Percentiles rank a stretch among this genome's conserved stretches.
phyloP scores from a whole-genome alignment of 495 filamentous ascomycete genomes.

The Podospora pseudoanserina region DNA sequence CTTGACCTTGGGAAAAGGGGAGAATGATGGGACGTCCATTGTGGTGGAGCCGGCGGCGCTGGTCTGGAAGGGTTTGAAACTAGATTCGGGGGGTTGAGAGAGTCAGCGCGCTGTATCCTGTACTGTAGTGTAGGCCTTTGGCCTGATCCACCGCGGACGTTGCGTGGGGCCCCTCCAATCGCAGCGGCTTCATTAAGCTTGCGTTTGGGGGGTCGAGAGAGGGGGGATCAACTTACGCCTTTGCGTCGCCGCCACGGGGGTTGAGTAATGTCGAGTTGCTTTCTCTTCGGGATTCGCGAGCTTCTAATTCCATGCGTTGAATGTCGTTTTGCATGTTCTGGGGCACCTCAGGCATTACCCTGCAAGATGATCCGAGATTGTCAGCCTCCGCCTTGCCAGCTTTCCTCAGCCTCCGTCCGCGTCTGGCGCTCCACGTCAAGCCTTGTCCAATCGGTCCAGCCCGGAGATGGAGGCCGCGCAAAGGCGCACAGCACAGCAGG shows the following conservation, averaged over 20 bases:
- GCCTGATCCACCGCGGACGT: slow-evolving; percentile 17
- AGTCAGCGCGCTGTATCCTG: slow-evolving; percentile 4
- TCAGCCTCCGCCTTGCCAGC: slow-evolving; percentile 18
- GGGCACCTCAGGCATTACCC: slow-evolving; percentile 59
- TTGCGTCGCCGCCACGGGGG: slow-evolving; percentile 17
- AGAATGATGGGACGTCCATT: slow-evolving; percentile 72
- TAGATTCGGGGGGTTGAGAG: slow-evolving; percentile 25
- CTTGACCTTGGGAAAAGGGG: slow-evolving; percentile 82
- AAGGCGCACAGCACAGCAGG: background rate
- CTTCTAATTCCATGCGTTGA: slow-evolving; percentile 81
- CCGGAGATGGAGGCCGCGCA: slow-evolving; percentile 5
- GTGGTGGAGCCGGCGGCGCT: slow-evolving; percentile 24
- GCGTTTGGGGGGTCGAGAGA: background rate
- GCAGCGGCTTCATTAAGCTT: background rate
- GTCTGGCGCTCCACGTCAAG: slow-evolving; percentile 10
- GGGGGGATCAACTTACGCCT: slow-evolving; percentile 26
- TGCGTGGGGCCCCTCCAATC: slow-evolving; percentile 13
- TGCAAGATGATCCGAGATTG: slow-evolving; percentile 26
- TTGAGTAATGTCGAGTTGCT: slow-evolving; percentile 27
- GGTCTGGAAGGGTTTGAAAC: slow-evolving; percentile 47
- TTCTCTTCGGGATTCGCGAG: slow-evolving; percentile 46
- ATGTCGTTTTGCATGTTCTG: slow-evolving; percentile 87
- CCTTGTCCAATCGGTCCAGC: slow-evolving; percentile 18
- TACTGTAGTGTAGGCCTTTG: slow-evolving; percentile 23
- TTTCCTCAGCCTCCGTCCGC: slow-evolving; percentile 20